Conservation (phyloP, 2,329 filamentous ascomycete genomes). For the Colletotrichum spaethianum region DNA sequence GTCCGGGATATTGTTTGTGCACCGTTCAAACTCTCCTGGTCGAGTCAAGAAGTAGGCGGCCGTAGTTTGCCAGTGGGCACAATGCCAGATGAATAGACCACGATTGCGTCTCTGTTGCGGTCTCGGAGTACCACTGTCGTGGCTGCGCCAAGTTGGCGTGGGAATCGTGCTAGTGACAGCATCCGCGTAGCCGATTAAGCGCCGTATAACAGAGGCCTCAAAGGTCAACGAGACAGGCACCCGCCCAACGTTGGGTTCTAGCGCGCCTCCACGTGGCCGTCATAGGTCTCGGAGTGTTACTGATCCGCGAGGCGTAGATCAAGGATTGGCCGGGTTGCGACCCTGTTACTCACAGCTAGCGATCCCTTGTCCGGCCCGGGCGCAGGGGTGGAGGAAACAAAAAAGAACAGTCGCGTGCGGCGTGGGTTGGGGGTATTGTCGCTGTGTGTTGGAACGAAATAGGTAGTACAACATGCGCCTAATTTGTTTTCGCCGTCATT, state of each 20-base stretch:
- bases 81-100: not conserved
- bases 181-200: not conserved
- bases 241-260: not conserved
- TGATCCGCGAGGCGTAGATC: conserved; percentile 37
- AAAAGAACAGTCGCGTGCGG: not conserved
- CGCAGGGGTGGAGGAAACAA: not conserved
- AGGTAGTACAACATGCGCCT: not conserved
- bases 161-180: not conserved
- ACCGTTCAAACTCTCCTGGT: not conserved
- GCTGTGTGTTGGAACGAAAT: conserved; percentile 28
- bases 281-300: conserved; percentile 21
- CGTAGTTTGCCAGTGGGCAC: not conserved
- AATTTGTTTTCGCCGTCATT: conserved; percentile 13
- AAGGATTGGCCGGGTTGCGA: conserved; percentile 13
- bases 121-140: not conserved
- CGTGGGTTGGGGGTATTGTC: not conserved
- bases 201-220: not conserved
- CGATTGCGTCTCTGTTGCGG: not conserved
- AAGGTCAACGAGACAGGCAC: too few relatives aligned
- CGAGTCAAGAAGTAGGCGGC: not conserved
- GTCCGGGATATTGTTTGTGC: not conserved
- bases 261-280: conserved; percentile 6
- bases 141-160: not conserved
- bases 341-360: not conserved
- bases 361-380: not conserved